These are phyloP conservation scores for Vigna unguiculata DNA, from an alignment of 306 rosid species.

Conservation along the genomic window DNA sequence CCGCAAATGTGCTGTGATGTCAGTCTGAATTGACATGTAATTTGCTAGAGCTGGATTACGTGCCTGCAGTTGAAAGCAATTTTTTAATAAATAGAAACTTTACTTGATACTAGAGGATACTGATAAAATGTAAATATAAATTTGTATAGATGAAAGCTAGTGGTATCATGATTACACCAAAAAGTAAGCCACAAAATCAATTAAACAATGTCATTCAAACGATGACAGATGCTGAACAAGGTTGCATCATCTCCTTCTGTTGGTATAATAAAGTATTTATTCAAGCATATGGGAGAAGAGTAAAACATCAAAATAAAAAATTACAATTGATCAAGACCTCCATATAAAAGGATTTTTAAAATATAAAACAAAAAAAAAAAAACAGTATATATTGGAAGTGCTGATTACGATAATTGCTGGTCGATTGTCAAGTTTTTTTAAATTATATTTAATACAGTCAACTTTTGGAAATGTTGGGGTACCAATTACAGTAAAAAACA, in stretches of 20 bases:
- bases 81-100: constrained; percentile 27
- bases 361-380: neutral
- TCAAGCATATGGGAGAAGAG: constrained; percentile 13
- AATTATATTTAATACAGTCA: constrained; percentile 18
- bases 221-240: constrained; percentile 11
- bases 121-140: neutral
- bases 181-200: constrained; percentile 5
- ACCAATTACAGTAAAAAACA: no score
- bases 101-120: constrained; percentile 17
- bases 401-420: constrained; percentile 16
- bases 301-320: constrained; percentile 22
- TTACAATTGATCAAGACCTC: neutral
- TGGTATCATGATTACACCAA: constrained; percentile 13
- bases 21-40: constrained; percentile 74
- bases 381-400: neutral
- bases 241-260: constrained; percentile 12
- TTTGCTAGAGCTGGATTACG: constrained; percentile 62
- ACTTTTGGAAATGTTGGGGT: constrained; percentile 14
- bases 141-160: neutral
- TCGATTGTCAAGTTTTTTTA: neutral
- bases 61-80: constrained; percentile 58
- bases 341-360: neutral
- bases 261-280: constrained; percentile 14
- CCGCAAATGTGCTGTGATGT: constrained; percentile 78
- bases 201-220: constrained; percentile 15